A percentile compares a stretch with the other conserved stretches of the same genome.
These are phyloP conservation scores for Elsinoe australis DNA, from an alignment of 2,329 filamentous ascomycete genomes.

Conservation along the genomic window DNA sequence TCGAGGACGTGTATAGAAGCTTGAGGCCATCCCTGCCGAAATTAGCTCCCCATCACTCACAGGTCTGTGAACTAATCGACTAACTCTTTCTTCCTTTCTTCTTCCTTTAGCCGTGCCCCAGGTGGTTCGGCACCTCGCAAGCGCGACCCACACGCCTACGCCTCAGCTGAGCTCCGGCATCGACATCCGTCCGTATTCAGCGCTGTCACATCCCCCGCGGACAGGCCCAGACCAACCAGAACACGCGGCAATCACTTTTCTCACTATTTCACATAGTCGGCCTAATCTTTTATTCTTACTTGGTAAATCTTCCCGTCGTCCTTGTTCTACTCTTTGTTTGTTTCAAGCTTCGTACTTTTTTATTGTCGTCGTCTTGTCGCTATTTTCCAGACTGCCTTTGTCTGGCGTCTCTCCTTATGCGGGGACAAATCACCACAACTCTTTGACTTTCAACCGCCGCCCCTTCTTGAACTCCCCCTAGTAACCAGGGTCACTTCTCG, in stretches of 20 bases:
- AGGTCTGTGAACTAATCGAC: slow-evolving; percentile 7
- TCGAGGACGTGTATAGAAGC: slow-evolving; percentile 8
- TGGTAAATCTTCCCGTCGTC: slow-evolving; percentile 8
- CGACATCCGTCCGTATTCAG: no score
- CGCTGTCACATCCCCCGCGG: background rate
- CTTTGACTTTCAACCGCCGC: slow-evolving; percentile 2
- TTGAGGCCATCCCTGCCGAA: background rate
- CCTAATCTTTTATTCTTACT: slow-evolving; percentile 2
- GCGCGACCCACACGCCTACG: background rate
- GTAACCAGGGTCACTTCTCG: background rate
- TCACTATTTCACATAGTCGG: background rate
- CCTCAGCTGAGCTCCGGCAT: slow-evolving; percentile 10
- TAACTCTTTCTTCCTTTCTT: background rate
- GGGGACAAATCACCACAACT: background rate
- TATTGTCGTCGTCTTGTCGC: no score
- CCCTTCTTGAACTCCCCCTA: background rate
- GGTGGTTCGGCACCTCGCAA: slow-evolving; percentile 1
- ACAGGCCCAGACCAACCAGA: background rate
- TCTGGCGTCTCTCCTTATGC: background rate
- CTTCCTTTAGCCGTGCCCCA: background rate
- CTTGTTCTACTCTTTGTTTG: background rate
- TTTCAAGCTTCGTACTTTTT: background rate
- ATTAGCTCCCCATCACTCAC: slow-evolving; percentile 2
- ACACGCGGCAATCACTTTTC: slow-evolving; percentile 5
- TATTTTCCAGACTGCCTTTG: no score